Base-by-base conservation (phyloP, 2,329 filamentous ascomycete genomes). In the Stagonosporopsis tanaceti region DNA sequence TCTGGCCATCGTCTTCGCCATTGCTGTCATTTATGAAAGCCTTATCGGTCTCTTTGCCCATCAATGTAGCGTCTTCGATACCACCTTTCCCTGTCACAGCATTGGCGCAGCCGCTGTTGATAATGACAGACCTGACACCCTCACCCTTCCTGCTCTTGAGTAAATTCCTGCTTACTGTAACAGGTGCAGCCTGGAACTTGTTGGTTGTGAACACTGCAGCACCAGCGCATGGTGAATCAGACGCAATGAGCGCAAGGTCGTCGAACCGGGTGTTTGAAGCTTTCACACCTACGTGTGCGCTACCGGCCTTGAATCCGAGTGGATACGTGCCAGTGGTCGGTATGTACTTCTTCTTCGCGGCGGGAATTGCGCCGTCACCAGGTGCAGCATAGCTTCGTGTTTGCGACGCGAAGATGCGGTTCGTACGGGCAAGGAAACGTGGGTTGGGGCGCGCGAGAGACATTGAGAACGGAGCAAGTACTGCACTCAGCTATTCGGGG, bases 191-290 rank as follows among this genome's bases (percentile, higher is more conserved):
- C 78, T 97, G 93, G 80, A 99, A 99, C 77, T 94, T 93, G 81
- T 99, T 99, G 78, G 93, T 96, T 52, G 95, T 99, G 80, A 98
- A 97, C 42, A 98, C 93, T 6, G 93, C 95, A 0, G 93, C 92
- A 9, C 90, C 93, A 6, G 91, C 85, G 77, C 93, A 97, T 52
- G 93, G 92, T 50, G 84, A 84, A 69, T 97, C 92, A 6, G 95
- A 98, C 17, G 89, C 88, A 63, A 99, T 85, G 65, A 99, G 84
- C 34, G 93, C 92, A 47, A 99, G 85, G 76, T 99, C 95, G 30
- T 94, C 93, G 77, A 93, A 93, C 62, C 87, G 90, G 47, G 91
- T 97, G 79, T 98, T 98, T 64, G 89, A 89, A 14, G 93, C 87
- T 81, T 99, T 99, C 68, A 99, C 93, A 50, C 95, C 94, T 37